These are phyloP conservation scores for Parietaria judaica DNA, from an alignment of 306 rosid species.

Conservation along the genomic window DNA sequence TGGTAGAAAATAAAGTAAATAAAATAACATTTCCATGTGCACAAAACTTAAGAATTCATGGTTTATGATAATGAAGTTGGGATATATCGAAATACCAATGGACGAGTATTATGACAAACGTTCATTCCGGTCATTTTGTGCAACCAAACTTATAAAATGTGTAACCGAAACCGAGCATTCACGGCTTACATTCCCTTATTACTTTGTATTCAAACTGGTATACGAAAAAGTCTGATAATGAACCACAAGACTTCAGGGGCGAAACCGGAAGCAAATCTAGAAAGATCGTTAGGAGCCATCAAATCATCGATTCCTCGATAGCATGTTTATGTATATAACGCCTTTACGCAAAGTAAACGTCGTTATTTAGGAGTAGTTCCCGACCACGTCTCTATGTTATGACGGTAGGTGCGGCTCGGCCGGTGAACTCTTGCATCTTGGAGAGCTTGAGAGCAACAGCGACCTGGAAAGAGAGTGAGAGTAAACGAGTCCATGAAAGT, in stretches of 20 bases:
- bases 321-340: neutral
- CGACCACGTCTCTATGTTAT: conserved; percentile 31
- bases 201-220: too few relatives aligned
- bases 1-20: too few relatives aligned
- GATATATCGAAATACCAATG: neutral
- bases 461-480: conserved; percentile 39
- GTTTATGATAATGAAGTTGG: neutral
- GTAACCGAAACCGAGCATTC: too few relatives aligned
- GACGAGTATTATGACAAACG: neutral
- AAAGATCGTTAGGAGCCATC: neutral
- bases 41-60: too few relatives aligned
- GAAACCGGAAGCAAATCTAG: conserved; percentile 1
- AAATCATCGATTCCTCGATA: conserved; percentile 1
- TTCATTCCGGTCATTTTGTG: neutral
- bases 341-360: conserved; percentile 4
- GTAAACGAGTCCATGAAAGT: conserved; percentile 7
- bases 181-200: too few relatives aligned
- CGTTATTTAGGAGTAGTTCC: too few relatives aligned
- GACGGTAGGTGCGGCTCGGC: conserved; percentile 91
- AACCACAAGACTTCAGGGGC: neutral
- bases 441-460: conserved; percentile 92
- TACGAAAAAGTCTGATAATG: too few relatives aligned
- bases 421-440: conserved; percentile 85
- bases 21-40: too few relatives aligned
- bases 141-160: conserved; percentile 3